Evolutionary conservation across 345 rosid genomes (phyloP).

Genomic region (Combretum micranthum): DNA sequence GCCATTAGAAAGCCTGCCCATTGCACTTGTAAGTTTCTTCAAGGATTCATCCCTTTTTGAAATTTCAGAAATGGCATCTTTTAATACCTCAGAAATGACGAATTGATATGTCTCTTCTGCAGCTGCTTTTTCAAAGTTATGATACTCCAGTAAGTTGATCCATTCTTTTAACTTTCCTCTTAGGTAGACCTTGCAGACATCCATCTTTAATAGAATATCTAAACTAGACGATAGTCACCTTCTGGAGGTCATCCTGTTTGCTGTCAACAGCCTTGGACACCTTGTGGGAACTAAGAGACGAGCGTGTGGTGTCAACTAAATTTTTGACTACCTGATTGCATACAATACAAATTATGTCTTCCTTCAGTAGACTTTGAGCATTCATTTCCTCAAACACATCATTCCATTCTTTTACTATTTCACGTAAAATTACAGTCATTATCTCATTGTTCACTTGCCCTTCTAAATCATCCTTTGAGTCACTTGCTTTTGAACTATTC

Average conservation of each 20-base stretch:
- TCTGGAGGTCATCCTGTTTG: neutral
- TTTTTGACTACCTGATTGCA: constrained; percentile 25
- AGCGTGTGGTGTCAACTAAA: constrained; percentile 10
- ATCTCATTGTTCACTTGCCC: constrained; percentile 13
- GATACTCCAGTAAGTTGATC: constrained; percentile 10
- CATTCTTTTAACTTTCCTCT: constrained; percentile 7
- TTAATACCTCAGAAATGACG: constrained; percentile 12
- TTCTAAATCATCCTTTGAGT: constrained; percentile 7
- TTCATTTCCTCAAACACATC: constrained; percentile 12
- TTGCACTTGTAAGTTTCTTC: neutral
- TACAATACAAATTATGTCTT: constrained; percentile 28
- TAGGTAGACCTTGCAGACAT: constrained; percentile 1
- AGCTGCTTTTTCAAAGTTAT: constrained; percentile 14
- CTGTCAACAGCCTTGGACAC: constrained; percentile 7
- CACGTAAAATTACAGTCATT: constrained; percentile 5
- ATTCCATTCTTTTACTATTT: constrained; percentile 21
- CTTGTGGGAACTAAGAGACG: constrained; percentile 1
- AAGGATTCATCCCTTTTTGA: constrained; percentile 1
- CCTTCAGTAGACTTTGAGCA: constrained; percentile 11
- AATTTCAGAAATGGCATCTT: constrained; percentile 8
- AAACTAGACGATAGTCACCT: constrained; percentile 1
- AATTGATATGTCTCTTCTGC: constrained; percentile 19
- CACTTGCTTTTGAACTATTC: no score
- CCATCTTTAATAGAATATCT: constrained; percentile 13
- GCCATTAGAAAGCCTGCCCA: no score